A percentile compares a stretch with the other conserved stretches of the same genome.
Conservation (phyloP, 192 early-diverging fungal genomes). For the Dispira parvispora region DNA sequence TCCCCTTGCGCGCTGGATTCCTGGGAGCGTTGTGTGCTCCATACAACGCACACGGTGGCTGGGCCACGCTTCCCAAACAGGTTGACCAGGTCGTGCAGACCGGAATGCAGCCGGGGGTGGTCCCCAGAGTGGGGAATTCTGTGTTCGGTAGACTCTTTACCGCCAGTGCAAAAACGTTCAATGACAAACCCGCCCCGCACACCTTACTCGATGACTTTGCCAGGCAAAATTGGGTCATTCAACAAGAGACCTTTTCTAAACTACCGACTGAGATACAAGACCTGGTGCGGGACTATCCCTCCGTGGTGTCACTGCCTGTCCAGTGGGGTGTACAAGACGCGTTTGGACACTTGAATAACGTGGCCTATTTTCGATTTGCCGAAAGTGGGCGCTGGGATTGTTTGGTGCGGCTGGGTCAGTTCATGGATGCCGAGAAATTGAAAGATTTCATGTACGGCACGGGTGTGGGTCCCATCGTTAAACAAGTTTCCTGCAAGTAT, state of each 20-base stretch:
- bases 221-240: slow-evolving; percentile 6
- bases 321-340: slow-evolving; percentile 16
- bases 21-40: no score
- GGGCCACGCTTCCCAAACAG: no score
- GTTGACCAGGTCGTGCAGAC: not conserved
- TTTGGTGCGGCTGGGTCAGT: slow-evolving; percentile 10
- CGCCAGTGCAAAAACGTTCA: no score
- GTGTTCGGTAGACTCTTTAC: not conserved
- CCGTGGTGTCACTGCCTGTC: slow-evolving; percentile 1
- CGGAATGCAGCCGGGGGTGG: not conserved
- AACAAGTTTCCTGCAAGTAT: slow-evolving; percentile 25
- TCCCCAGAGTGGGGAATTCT: not conserved
- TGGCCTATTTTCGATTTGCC: slow-evolving; percentile 23
- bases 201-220: not conserved
- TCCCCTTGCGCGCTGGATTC: no score
- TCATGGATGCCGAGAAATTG: slow-evolving; percentile 7
- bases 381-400: slow-evolving; percentile 18
- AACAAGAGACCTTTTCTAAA: not conserved
- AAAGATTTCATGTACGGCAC: slow-evolving; percentile 9
- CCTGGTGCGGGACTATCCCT: slow-evolving; percentile 6
- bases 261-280: not conserved
- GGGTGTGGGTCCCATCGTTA: slow-evolving; percentile 26
- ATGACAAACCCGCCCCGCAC: no score
- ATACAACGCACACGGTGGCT: no score
- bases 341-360: slow-evolving; percentile 30